Evolutionary conservation across 345 rosid genomes (phyloP), one percentile per base, ranked within the genome.

Genomic region (Sisymbrium irio): DNA sequence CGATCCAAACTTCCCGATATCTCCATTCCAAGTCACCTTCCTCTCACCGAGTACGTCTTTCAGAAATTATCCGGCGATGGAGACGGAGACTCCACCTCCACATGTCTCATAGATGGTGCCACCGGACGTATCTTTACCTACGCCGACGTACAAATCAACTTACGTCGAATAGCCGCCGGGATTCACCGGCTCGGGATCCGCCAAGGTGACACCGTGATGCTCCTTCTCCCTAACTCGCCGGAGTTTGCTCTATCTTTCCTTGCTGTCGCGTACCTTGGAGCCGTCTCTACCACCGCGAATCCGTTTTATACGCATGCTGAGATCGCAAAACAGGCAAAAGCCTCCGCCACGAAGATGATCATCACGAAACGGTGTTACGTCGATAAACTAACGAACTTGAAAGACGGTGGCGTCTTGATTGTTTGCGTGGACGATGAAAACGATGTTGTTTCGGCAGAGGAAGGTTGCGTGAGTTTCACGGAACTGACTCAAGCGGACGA

Each of bases 1-100:
- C 82, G 90, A 6, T 94, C 98, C n/a, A 94, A 91, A 35, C 93
- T 94, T 39, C 96, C 96, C 0, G 95, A 89, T 49, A 91, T 91
- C 72, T 62, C 71, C 74, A 85, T 94, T 79, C 92, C 98, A 0
- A 77, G 74, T 18, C 93, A 91, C 72, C 93, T 91, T 39, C 85
- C 96, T 63, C 82, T 94, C 11, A 90, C 85, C 46, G 64, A 80
- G 1, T 94, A 85, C 58, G 79, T 88, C 79, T 91, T 94, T 46
- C 71, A 91, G 22, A 80, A 86, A 77, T 83, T 74, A 87, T 89
- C 78, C 82, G 88, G 56, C 72, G 83, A 80, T 39, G 47, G 59
- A 3, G 67, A 62, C 18, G 61, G 47, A 0, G 66, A 40, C 6
- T 46, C 66, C 36, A 19, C 59, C 59, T 4, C 72, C 25, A 69